Base-by-base conservation (phyloP, 306 rosid species). In the Erythrophleum fordii region DNA sequence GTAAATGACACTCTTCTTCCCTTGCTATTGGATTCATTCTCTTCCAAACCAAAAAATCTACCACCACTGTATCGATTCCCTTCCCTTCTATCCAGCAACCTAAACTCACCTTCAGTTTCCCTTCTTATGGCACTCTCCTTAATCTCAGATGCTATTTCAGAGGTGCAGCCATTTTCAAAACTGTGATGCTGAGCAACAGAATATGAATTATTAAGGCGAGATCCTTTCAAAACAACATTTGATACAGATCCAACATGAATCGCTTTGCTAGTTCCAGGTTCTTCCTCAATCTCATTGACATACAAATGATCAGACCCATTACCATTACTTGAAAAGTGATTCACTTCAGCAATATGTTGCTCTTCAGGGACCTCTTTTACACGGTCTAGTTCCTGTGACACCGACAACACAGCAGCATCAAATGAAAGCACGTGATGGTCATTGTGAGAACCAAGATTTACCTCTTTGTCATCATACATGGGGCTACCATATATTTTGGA, bases 71-170 rank as follows among this genome's bases (percentile, higher is more conserved):
- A 86, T 58, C 84, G 90, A 72, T 87, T 89, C 77, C 93, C 95
- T 29, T 87, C 98, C 73, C 98, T 86, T 80, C 97, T 78, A 83
- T 93, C 98, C 84, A 94, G 73, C 91, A 94, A 78, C 86, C 98
- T 87, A 77, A 88, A 92, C 52, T 94, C 97, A 66, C 98, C 97
- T 86, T 94, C 98, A 45, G 98, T 94, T 90, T 94, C 98, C 79
- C 98, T 89, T 82, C 97, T 83, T 83, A 94, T 94, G 69, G 98
- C 98, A 59, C 95, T 94, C 88, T 94, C 97, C 74, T 93, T 92
- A 41, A 89, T 46, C 72, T 90, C 97, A 11, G 79, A 1, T 46
- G 83, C 85, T 81, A 87, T 86, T 77, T 78, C 89, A 42, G 92
- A 87, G 69, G 86, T 75, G 20, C 84, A 74, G 25, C 94, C 94